Evolutionary conservation across 2,329 filamentous ascomycete genomes (phyloP).

Genomic region (Sphaerulina musiva): DNA sequence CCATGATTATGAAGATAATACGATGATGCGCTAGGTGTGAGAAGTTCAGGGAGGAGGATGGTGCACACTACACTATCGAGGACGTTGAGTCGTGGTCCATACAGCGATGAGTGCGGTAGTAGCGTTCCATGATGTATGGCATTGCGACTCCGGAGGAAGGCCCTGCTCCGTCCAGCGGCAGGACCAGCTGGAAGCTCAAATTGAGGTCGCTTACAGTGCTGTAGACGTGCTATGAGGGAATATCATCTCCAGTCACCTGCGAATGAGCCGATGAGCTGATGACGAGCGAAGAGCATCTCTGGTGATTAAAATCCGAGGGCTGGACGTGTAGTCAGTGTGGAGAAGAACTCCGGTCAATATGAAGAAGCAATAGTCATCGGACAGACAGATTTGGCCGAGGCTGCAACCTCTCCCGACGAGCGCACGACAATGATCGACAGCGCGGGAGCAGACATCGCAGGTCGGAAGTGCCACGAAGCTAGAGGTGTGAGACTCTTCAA

Average conservation of each 20-base stretch:
- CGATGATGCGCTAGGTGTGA: neutral
- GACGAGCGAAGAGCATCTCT: neutral
- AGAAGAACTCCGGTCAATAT: neutral
- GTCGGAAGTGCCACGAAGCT: neutral
- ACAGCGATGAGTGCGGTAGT: neutral
- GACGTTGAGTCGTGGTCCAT: too few relatives aligned
- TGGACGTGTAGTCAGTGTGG: neutral
- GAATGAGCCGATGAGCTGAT: neutral
- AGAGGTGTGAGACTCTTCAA: neutral
- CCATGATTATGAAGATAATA: neutral
- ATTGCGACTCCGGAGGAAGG: neutral
- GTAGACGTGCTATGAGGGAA: too few relatives aligned
- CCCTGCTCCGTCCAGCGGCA: neutral
- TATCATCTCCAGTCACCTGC: conserved; percentile 2
- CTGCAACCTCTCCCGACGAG: too few relatives aligned
- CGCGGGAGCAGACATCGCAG: neutral
- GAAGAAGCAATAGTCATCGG: neutral
- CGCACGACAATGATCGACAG: neutral
- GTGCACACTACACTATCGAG: too few relatives aligned
- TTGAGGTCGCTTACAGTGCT: neutral
- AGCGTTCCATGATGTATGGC: neutral
- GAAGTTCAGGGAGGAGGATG: too few relatives aligned
- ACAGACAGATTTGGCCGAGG: too few relatives aligned
- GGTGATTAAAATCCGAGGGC: neutral
- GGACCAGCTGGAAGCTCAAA: too few relatives aligned